phyloP scores from a whole-genome alignment of 140 eudicot species.

The Ambrosia hybrid region DNA sequence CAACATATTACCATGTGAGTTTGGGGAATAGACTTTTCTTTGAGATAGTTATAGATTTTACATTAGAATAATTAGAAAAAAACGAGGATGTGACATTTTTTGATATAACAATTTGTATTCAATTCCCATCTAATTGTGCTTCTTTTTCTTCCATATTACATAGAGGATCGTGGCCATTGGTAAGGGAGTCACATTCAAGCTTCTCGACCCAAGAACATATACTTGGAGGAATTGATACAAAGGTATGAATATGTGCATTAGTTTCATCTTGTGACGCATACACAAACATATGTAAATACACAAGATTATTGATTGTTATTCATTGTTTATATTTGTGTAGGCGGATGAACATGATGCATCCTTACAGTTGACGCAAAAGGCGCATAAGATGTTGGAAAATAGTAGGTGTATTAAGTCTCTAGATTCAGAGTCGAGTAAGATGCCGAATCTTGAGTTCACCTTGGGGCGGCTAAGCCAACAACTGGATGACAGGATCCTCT shows the following conservation, averaged over 20 bases:
- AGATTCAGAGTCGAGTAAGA: conserved; percentile 13
- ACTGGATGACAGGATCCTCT: conserved; percentile 34
- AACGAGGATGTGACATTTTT: not conserved
- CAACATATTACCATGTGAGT: not conserved
- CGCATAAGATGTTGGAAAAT: conserved; percentile 19
- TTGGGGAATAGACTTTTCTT: not conserved
- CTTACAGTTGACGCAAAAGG: conserved; percentile 24
- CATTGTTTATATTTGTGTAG: not conserved
- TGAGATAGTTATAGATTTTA: not conserved
- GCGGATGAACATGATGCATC: conserved; percentile 20
- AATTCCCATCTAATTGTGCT: not conserved
- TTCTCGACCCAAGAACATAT: conserved; percentile 37
- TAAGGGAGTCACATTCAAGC: conserved; percentile 41
- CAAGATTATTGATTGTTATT: not conserved
- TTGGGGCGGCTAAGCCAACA: conserved; percentile 52
- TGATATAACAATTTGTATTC: not conserved
- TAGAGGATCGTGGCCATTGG: conserved; percentile 43
- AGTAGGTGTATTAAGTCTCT: conserved; percentile 21
- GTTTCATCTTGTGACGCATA: not conserved
- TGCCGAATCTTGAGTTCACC: conserved; percentile 58
- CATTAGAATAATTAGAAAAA: not conserved
- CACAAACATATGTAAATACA: not conserved
- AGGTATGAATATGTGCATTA: conserved; percentile 30
- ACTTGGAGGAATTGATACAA: conserved; percentile 22
- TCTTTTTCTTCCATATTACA: not conserved